Evolutionary conservation across 441 rosid genomes (phyloP).

Genomic region (Aleurites moluccanus): DNA sequence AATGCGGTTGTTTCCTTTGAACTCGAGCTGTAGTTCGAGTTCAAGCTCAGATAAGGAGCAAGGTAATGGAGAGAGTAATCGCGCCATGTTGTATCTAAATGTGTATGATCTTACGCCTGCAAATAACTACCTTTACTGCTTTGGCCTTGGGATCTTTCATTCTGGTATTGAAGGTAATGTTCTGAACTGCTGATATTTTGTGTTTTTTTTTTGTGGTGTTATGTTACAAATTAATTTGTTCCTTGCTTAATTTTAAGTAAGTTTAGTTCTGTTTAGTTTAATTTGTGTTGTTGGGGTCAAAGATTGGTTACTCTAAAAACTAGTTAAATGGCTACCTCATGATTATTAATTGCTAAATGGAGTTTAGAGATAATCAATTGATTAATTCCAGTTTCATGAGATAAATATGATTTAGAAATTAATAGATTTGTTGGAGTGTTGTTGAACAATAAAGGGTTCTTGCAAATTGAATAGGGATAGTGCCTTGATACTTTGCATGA

Average conservation of each 20-base stretch:
- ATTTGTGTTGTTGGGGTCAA: neutral
- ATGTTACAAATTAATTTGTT: neutral
- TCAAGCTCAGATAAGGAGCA: conserved; percentile 48
- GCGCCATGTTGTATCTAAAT: conserved; percentile 65
- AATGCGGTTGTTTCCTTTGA: conserved; percentile 75
- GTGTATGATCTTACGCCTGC: conserved; percentile 93
- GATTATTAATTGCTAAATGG: neutral
- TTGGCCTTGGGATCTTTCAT: conserved; percentile 94
- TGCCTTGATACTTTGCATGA: neutral
- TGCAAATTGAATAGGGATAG: neutral
- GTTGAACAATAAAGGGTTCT: conserved; percentile 1
- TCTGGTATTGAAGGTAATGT: conserved; percentile 82
- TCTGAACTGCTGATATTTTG: neutral
- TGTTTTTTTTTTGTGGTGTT: neutral
- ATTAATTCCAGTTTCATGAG: neutral
- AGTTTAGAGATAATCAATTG: neutral
- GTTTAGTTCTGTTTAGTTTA: neutral
- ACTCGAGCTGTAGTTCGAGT: conserved; percentile 37
- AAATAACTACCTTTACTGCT: conserved; percentile 87
- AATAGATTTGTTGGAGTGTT: neutral
- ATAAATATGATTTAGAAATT: neutral
- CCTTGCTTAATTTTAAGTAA: neutral
- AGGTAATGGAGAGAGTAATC: conserved; percentile 35
- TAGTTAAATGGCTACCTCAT: neutral
- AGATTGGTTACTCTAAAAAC: neutral